A percentile compares a stretch with the other conserved stretches of the same genome.
Conservation (phyloP, 2,329 filamentous ascomycete genomes). For the Aspergillus fructus region DNA sequence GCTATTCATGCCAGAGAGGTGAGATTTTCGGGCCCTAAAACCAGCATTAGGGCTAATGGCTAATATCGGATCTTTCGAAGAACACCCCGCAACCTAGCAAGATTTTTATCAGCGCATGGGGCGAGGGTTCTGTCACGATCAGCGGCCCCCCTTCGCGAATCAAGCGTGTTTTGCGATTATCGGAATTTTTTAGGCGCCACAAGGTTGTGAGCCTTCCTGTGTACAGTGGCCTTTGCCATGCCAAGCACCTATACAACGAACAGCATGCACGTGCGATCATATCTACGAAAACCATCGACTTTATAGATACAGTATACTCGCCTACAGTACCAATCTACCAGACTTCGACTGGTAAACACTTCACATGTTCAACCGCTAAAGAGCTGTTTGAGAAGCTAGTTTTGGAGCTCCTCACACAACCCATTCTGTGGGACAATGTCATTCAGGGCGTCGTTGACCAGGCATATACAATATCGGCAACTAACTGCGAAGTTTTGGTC, state of each 20-base stretch:
- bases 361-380: neutral
- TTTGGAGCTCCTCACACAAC: conserved; percentile 6
- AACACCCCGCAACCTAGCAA: conserved; percentile 17
- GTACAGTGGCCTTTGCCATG: conserved; percentile 34
- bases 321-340: conserved; percentile 1
- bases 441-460: conserved; percentile 5
- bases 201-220: conserved; percentile 25
- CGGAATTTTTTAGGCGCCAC: conserved; percentile 22
- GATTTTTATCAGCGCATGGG: conserved; percentile 26
- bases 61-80: conserved; percentile 4
- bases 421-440: conserved; percentile 8
- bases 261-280: conserved; percentile 13
- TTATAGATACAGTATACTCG: neutral
- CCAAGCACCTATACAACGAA: conserved; percentile 48
- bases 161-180: conserved; percentile 20
- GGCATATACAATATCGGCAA: conserved; percentile 2
- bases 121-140: conserved; percentile 21
- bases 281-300: neutral
- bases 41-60: neutral
- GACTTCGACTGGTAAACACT: conserved; percentile 1
- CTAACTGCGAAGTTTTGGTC: conserved; percentile 1
- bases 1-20: conserved; percentile 15
- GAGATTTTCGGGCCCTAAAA: neutral
- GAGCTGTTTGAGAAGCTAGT: conserved; percentile 7
- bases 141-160: conserved; percentile 28